phyloP scores from a whole-genome alignment of 2,329 filamentous ascomycete genomes.

The Neofusicoccum umdonicola region DNA sequence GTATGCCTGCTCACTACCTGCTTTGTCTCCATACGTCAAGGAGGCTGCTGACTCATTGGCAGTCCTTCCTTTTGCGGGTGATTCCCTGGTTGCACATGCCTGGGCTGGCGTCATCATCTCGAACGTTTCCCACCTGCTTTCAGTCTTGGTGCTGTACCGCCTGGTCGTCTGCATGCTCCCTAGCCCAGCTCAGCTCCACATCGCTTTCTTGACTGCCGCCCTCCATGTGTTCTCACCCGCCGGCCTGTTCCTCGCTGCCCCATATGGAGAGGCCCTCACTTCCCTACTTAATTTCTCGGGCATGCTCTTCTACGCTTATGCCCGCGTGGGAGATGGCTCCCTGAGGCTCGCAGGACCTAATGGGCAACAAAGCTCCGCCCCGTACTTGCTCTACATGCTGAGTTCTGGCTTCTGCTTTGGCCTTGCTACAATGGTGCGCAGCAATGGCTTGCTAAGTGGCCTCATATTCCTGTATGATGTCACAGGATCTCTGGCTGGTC shows the following conservation, averaged over 20 bases:
- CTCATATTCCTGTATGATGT: slow-evolving; percentile 62
- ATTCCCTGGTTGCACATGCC: slow-evolving; percentile 30
- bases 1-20: slow-evolving; percentile 32
- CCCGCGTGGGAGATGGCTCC: background rate
- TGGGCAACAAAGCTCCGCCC: slow-evolving; percentile 25
- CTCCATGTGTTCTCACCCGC: slow-evolving; percentile 85
- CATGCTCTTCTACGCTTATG: slow-evolving; percentile 64
- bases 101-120: slow-evolving; percentile 65
- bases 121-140: slow-evolving; percentile 72
- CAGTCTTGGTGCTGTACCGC: slow-evolving; percentile 68
- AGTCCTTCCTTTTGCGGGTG: slow-evolving; percentile 15
- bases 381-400: slow-evolving; percentile 48
- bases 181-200: slow-evolving; percentile 30
- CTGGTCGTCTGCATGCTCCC: slow-evolving; percentile 58
- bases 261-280: slow-evolving; percentile 79
- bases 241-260: slow-evolving; percentile 83
- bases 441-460: slow-evolving; percentile 84
- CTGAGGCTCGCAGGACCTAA: background rate
- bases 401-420: slow-evolving; percentile 68
- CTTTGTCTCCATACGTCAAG: slow-evolving; percentile 4
- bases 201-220: slow-evolving; percentile 66
- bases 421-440: slow-evolving; percentile 69
- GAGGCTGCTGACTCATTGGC: background rate
- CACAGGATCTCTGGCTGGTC: slow-evolving; percentile 3
- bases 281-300: slow-evolving; percentile 74